Percentiles rank a stretch among this genome's conserved stretches.
Conservation (phyloP, 2,329 filamentous ascomycete genomes). For the Trichoderma citrinoviride region DNA sequence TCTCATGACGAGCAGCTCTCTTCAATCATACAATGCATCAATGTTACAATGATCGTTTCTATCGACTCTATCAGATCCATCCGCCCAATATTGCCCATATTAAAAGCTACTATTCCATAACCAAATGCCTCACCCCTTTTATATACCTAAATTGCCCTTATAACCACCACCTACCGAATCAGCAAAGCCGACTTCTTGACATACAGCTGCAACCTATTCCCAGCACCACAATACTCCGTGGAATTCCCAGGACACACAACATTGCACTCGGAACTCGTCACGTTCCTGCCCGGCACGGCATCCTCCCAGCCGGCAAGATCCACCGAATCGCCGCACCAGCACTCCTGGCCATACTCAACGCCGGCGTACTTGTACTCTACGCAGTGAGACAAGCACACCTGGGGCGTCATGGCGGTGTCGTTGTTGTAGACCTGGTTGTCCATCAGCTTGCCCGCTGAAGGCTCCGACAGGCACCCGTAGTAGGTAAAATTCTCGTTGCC, state of each 20-base stretch:
- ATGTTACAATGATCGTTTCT: too few relatives aligned
- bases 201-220: conserved; percentile 35
- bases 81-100: too few relatives aligned
- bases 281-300: conserved; percentile 31
- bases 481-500: conserved; percentile 41
- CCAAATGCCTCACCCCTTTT: rapidly evolving
- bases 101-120: not conserved
- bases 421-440: conserved; percentile 32
- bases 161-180: not conserved
- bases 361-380: conserved; percentile 37
- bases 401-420: conserved; percentile 35
- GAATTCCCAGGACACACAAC: conserved; percentile 37
- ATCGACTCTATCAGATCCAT: too few relatives aligned
- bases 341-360: conserved; percentile 40
- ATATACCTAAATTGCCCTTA: not conserved
- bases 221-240: conserved; percentile 34
- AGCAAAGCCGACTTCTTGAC: not conserved
- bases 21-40: too few relatives aligned
- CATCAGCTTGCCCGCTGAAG: conserved; percentile 35
- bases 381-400: conserved; percentile 36
- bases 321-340: conserved; percentile 38
- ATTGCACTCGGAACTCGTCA: conserved; percentile 33
- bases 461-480: conserved; percentile 38
- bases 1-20: too few relatives aligned
- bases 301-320: conserved; percentile 29